Base-by-base conservation (phyloP, 2,329 filamentous ascomycete species). In the Claviceps sp. region DNA sequence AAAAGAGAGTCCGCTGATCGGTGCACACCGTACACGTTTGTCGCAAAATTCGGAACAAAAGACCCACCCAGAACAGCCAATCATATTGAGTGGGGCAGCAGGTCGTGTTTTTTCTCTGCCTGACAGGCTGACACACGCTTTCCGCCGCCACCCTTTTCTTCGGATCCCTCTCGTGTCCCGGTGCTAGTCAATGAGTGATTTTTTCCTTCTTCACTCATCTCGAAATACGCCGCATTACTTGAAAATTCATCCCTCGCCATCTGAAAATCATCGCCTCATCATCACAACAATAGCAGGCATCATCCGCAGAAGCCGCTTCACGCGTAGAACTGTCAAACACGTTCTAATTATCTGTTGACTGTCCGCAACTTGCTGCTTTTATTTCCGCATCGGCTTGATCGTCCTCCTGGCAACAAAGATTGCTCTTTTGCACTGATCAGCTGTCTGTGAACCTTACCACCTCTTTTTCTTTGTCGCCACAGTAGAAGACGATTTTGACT, bases 401-500 rank as follows among this genome's bases (percentile, higher is more conserved):
- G 30, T 50, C 50, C 19, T 42, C 16, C 44, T 46, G 42, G 44
- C 43, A 47, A 50, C 43, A 48, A n/a, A 50, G 2, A 34, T 30
- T 39, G 30, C 38, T 37, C 22, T 48, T 17, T 38, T 44, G 24
- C 42, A 43, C 45, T 52, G 46, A 50, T 37, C 38, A 51, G 52
- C 38, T 50, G 19, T 50, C 44, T 51, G 57, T 58, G 56, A 58
- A 50, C 22, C 44, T 43, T 47, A 43, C 53, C 56, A 51, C 53
- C 55, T 37, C 44, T 48, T 48, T 56, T 51, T 52, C 39, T 54
- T 51, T 52, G 46, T 51, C 54, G 50, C 51, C 52, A 53, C 53
- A 59, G 57, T 59, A 59, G 56, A 58, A 56, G 56, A 56, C 40
- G 50, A 48, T 48, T 44, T 52, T 52, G 52, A 49, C 50, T 50